Base-by-base conservation (phyloP, 2,329 filamentous ascomycete species). In the Fusarium foetens region DNA sequence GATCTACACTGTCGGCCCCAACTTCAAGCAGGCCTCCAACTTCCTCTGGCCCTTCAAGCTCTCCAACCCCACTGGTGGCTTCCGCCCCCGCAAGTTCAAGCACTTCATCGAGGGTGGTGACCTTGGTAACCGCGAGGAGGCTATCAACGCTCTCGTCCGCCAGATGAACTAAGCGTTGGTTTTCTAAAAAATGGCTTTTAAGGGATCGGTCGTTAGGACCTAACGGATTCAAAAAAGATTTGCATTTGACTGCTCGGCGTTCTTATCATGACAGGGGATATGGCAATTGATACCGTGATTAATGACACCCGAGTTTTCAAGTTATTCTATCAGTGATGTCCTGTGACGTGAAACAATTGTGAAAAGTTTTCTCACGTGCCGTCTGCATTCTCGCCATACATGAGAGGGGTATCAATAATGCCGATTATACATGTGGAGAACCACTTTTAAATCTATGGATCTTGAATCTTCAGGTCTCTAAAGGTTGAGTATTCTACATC, bases 31-130 rank as follows among this genome's bases (percentile, higher is more conserved):
- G 89, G 94, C 94, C 81, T 91, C 92, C 88, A 99, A 98, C 93
- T 98, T 98, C 92, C 88, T 98, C 79, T 99, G 96, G 96, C 96
- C 96, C 83, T 99, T 99, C 92, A 98, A 99, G 93, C 93, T 99
- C 79, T 94, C 91, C 91, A 98, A 97, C 91, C 96, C 96, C 83
- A 98, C 88, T 79, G 96, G 96, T 84, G 95, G 96, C 76, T 99
- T 98, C 94, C 92, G 93, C 80, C 86, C 93, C 80, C 90, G 96
- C 87, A 99, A 98, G 90, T 98, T 98, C 92, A 96, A 94, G 90
- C 95, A 98, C 89, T 98, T 94, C 88, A 93, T 98, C 75, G 93
- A 98, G 90, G 96, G 95, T 86, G 96, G 96, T 92, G 96, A 99
- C 86, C 88, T 97, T 80, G 96, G 96, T 84, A 98, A 99, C 91